These are phyloP conservation scores for Calvatia gigantea DNA, from an alignment of 768 basidiomycete species.

Conservation along the genomic window DNA sequence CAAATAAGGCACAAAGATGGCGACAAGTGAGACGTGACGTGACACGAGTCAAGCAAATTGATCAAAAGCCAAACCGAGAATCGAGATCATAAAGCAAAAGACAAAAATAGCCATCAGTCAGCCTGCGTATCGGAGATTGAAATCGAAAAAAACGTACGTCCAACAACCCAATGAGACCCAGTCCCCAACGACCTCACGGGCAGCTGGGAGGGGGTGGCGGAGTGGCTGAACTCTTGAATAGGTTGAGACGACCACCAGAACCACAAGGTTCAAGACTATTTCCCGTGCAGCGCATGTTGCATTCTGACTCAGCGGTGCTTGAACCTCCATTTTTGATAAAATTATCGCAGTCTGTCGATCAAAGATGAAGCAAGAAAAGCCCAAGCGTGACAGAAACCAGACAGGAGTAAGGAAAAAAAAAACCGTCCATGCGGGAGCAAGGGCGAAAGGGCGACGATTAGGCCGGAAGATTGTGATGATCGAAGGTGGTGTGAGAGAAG, in stretches of 20 bases:
- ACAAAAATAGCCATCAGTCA: constrained; percentile 1
- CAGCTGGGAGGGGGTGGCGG: constrained; percentile 55
- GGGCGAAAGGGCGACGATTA: neutral
- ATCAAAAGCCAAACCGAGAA: constrained; percentile 18
- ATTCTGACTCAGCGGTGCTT: constrained; percentile 46
- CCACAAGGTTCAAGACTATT: constrained; percentile 58
- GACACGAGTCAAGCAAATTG: too few relatives aligned
- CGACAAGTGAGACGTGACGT: too few relatives aligned
- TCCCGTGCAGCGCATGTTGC: constrained; percentile 60
- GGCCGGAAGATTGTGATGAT: neutral
- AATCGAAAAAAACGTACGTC: constrained; percentile 38
- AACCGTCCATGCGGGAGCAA: neutral
- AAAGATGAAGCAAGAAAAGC: constrained; percentile 4
- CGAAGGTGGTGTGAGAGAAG: neutral
- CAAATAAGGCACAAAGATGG: too few relatives aligned
- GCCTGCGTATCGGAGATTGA: neutral
- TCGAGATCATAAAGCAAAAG: neutral
- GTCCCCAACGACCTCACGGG: constrained; percentile 50
- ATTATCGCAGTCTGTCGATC: constrained; percentile 59
- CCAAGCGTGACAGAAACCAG: too few relatives aligned
- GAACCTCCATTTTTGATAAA: constrained; percentile 41
- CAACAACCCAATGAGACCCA: constrained; percentile 78
- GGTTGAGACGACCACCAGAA: constrained; percentile 51
- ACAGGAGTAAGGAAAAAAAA: neutral
- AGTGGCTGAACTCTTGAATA: constrained; percentile 59